Conservation (phyloP, 345 rosid species). For the Eucalyptus dawsonii region DNA sequence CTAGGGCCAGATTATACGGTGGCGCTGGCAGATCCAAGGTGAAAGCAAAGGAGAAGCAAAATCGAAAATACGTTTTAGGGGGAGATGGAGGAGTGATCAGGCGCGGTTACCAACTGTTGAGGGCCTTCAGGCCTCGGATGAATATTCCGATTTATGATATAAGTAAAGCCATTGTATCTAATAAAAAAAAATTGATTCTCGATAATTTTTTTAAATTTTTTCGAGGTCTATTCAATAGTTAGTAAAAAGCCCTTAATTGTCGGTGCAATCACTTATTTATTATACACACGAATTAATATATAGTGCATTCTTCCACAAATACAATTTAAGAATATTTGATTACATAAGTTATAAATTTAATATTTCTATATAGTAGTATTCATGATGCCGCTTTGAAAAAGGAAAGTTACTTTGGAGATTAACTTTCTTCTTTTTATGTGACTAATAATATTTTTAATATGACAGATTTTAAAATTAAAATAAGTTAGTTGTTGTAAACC, state of each 20-base stretch:
- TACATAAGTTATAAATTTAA: not conserved
- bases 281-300: no score
- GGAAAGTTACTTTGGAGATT: not conserved
- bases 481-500: not conserved
- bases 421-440: not conserved
- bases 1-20: not conserved
- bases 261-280: not conserved
- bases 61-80: not conserved
- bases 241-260: not conserved
- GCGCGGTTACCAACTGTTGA: not conserved
- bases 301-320: not conserved
- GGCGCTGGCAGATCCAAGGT: not conserved
- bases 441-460: no score
- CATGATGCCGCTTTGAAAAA: not conserved
- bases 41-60: not conserved
- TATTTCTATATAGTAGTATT: not conserved
- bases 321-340: no score
- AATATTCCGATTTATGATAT: not conserved
- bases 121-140: not conserved
- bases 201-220: accelerated
- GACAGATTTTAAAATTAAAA: not conserved
- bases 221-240: not conserved
- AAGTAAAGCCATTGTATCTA: not conserved
- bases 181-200: not conserved
- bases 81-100: not conserved